These are phyloP conservation scores for Erigeron canadensis DNA, from an alignment of 129 eudicot genomes.

Conservation along the genomic window DNA sequence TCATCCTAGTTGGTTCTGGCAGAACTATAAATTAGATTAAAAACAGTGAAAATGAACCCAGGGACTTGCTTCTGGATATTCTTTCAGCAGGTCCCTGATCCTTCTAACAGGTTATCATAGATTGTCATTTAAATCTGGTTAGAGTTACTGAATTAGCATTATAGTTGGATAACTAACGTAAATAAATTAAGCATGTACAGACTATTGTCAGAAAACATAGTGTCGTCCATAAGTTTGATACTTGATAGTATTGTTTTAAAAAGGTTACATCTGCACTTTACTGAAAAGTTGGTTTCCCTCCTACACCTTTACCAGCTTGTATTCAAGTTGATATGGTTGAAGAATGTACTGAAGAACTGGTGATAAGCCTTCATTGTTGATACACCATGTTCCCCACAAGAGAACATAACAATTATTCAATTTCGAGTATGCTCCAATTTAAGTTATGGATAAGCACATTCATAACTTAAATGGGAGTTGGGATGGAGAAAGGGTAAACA, in stretches of 20 bases:
- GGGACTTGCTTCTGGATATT: conserved; percentile 36
- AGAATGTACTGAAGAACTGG: too few species aligned
- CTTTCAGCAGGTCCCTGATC: conserved; percentile 52
- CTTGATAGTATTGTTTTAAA: not conserved
- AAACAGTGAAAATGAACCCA: conserved; percentile 23
- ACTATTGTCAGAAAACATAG: conserved; percentile 10
- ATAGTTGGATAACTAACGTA: conserved; percentile 25
- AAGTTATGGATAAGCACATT: too few species aligned
- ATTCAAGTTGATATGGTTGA: too few species aligned
- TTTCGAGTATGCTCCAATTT: too few species aligned
- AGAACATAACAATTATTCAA: too few species aligned
- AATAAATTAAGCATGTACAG: conserved; percentile 20
- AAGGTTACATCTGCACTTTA: too few species aligned
- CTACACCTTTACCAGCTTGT: too few species aligned
- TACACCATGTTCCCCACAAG: too few species aligned
- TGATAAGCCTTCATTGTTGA: too few species aligned
- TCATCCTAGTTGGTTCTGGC: conserved; percentile 26
- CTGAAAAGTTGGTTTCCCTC: too few species aligned
- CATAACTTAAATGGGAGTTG: not conserved
- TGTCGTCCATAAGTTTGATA: not conserved
- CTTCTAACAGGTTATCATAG: conserved; percentile 71
- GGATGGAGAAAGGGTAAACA: not conserved
- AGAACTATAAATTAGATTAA: not conserved
- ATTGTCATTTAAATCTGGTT: conserved; percentile 85
- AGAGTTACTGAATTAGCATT: conserved; percentile 60